phyloP scores from a whole-genome alignment of 768 basidiomycete species.

The Xerocomellus dryophilus region DNA sequence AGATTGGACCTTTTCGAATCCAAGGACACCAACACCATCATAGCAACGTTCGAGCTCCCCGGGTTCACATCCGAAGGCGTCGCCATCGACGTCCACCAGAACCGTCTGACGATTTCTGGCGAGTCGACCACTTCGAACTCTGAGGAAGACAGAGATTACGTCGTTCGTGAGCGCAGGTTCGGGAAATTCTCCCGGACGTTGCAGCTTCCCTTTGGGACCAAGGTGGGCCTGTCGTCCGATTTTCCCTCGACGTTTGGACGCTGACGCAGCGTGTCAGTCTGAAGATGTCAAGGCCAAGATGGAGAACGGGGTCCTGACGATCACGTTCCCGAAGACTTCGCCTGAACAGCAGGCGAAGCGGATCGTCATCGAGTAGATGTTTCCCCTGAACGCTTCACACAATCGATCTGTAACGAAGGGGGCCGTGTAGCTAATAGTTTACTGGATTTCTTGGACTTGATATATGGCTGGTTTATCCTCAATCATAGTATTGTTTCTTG shows the following conservation, averaged over 20 bases:
- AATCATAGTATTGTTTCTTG: too few species aligned
- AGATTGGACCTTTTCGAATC: constrained; percentile 50
- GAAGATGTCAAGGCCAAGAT: constrained; percentile 47
- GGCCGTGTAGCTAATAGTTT: too few species aligned
- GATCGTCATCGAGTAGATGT: not conserved
- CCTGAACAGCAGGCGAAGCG: constrained; percentile 33
- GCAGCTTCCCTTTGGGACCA: constrained; percentile 36
- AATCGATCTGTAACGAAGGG: too few species aligned
- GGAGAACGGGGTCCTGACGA: constrained; percentile 45
- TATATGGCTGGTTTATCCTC: too few species aligned
- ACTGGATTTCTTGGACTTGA: too few species aligned
- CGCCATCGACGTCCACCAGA: constrained; percentile 45
- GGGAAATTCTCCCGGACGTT: constrained; percentile 41
- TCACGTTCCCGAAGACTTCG: constrained; percentile 46
- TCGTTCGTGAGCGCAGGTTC: constrained; percentile 43
- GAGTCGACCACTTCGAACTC: constrained; percentile 35
- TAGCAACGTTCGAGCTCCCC: constrained; percentile 54
- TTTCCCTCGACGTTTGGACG: not conserved
- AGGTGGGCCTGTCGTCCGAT: constrained; percentile 30
- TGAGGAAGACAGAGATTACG: constrained; percentile 37
- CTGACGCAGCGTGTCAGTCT: constrained; percentile 26
- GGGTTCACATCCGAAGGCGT: constrained; percentile 50
- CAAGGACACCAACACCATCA: constrained; percentile 39
- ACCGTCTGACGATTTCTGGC: constrained; percentile 47
- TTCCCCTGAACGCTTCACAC: not conserved